A percentile compares a stretch with the other conserved stretches of the same genome.
These are phyloP conservation scores for Crotalaria pallida DNA, from an alignment of 306 rosid genomes.

Conservation along the genomic window DNA sequence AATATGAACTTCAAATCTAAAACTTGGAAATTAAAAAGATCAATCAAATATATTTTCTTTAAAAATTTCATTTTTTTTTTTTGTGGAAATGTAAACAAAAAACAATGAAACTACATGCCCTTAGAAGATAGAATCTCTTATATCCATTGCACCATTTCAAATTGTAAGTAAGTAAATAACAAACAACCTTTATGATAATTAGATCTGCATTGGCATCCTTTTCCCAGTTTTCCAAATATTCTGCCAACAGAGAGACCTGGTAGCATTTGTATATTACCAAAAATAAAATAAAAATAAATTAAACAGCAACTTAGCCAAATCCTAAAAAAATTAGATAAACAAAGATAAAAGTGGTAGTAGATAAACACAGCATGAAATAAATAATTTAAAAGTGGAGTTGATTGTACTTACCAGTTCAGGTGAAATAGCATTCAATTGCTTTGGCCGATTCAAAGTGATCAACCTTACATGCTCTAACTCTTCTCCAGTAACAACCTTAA, in stretches of 20 bases:
- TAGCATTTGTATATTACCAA: background rate
- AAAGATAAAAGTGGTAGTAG: background rate
- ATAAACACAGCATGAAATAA: background rate
- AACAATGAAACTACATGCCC: too few species aligned
- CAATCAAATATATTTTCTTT: too few species aligned
- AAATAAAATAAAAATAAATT: background rate
- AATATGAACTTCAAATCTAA: too few species aligned
- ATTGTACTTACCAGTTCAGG: conserved; percentile 45
- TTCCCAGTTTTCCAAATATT: conserved; percentile 86
- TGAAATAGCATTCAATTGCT: conserved; percentile 83
- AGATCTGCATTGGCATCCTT: conserved; percentile 71
- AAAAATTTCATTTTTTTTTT: too few species aligned
- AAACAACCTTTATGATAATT: conserved; percentile 67
- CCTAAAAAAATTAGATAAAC: background rate
- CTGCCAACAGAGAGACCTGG: conserved; percentile 77
- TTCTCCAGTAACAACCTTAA: conserved; percentile 77
- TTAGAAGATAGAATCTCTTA: too few species aligned
- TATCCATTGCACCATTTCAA: too few species aligned
- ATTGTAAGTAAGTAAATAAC: conserved; percentile 18
- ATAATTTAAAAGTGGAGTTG: background rate
- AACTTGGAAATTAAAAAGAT: too few species aligned
- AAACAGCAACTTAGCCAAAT: background rate
- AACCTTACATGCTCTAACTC: conserved; percentile 68
- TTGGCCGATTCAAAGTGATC: conserved; percentile 75
- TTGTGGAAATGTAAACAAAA: too few species aligned